These are phyloP conservation scores for Chloropicon primus DNA, from an alignment of 139 green algal species.

Conservation along the genomic window DNA sequence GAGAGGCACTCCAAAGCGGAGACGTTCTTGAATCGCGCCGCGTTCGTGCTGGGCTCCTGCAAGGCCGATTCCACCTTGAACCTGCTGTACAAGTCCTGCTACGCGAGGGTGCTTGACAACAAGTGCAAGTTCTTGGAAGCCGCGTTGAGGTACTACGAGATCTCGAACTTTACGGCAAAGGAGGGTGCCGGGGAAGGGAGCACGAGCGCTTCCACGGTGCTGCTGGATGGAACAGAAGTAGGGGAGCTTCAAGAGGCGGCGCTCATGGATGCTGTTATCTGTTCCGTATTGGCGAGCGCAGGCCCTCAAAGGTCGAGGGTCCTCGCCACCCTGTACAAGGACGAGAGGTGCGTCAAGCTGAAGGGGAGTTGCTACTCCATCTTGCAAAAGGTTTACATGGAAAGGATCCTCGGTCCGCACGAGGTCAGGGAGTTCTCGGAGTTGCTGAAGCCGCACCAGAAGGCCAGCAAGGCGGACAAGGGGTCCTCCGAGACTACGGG, in stretches of 20 bases:
- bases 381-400: conserved; percentile 91
- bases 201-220: conserved; percentile 5
- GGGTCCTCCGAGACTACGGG: no score
- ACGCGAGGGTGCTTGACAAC: conserved; percentile 84
- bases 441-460: conserved; percentile 69
- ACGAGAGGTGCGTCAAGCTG: conserved; percentile 68
- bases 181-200: no score
- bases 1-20: conserved; percentile 83
- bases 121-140: conserved; percentile 91
- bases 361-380: conserved; percentile 50
- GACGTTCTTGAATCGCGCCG: conserved; percentile 84
- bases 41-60: conserved; percentile 50
- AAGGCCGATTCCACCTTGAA: conserved; percentile 43
- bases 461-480: conserved; percentile 52
- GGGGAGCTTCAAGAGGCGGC: conserved; percentile 42
- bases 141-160: conserved; percentile 72
- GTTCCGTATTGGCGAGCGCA: conserved; percentile 77
- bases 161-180: conserved; percentile 34
- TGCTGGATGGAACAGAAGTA: conserved; percentile 23
- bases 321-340: conserved; percentile 55
- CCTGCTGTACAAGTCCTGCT: conserved; percentile 93
- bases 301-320: conserved; percentile 61
- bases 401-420: conserved; percentile 63
- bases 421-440: conserved; percentile 74
- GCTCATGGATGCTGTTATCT: conserved; percentile 67